These are phyloP conservation scores for Solanum paucissectum DNA, from an alignment of 257 asterid species.

Conservation along the genomic window DNA sequence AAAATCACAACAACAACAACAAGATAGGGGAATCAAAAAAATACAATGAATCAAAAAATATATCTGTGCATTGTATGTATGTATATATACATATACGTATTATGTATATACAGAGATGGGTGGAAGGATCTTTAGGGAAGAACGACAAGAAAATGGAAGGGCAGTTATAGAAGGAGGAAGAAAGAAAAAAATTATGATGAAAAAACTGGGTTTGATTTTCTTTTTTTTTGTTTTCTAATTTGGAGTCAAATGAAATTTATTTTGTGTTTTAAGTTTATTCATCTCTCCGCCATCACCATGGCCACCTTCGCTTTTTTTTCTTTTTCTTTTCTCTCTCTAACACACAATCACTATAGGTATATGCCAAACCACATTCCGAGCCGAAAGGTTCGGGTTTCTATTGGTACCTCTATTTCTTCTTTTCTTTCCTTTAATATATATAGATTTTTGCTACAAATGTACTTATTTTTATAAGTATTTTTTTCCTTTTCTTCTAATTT, in stretches of 20 bases:
- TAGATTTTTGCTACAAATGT: background rate
- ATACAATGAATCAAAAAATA: background rate
- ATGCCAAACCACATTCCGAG: constrained; percentile 24
- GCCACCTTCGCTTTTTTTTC: background rate
- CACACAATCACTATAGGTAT: background rate
- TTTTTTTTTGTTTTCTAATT: background rate
- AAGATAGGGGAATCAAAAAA: constrained; percentile 5
- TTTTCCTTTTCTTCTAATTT: background rate
- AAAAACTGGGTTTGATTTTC: constrained; percentile 1
- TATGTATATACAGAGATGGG: background rate
- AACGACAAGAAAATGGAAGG: constrained; percentile 4
- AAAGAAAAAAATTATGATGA: background rate
- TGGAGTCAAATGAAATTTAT: background rate
- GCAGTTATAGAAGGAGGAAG: constrained; percentile 1
- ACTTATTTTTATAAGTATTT: background rate
- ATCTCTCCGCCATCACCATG: constrained; percentile 1
- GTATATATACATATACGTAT: background rate
- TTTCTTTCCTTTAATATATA: background rate
- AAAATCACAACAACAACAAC: constrained; percentile 6
- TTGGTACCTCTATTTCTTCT: background rate
- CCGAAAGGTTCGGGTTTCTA: constrained; percentile 35
- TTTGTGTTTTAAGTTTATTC: background rate
- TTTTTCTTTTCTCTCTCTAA: background rate
- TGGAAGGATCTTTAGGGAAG: constrained; percentile 9
- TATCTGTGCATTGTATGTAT: background rate